Percentiles rank a stretch among this genome's conserved stretches.
These are phyloP conservation scores for Pouteria campechiana DNA, from an alignment of 179 eudicot species.

Conservation along the genomic window DNA sequence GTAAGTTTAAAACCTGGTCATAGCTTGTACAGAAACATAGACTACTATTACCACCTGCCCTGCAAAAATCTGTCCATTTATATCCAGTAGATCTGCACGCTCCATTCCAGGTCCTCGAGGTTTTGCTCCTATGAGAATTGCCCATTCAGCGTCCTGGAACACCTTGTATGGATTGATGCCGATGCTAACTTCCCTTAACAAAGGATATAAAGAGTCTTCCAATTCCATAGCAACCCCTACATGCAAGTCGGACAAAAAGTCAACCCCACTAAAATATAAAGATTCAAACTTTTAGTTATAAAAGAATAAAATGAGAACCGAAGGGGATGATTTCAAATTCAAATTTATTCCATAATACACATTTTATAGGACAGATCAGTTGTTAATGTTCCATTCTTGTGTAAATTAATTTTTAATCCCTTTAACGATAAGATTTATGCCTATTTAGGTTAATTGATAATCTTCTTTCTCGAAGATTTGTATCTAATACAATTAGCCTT, in stretches of 20 bases:
- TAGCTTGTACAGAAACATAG: background rate
- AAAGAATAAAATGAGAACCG: background rate
- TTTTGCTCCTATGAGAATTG: conserved; percentile 93
- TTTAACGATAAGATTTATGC: no score
- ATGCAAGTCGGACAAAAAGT: no score
- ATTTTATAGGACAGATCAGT: no score
- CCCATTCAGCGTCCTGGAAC: conserved; percentile 94
- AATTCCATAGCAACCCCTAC: conserved; percentile 99
- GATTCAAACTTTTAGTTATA: background rate
- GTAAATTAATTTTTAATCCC: no score
- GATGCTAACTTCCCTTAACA: conserved; percentile 85
- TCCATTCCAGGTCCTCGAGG: conserved; percentile 99
- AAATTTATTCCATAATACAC: no score
- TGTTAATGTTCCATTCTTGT: no score
- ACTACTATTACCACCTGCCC: conserved; percentile 38
- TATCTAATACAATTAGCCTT: no score
- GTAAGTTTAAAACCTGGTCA: background rate
- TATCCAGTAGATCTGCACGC: conserved; percentile 75
- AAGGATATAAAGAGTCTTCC: conserved; percentile 85
- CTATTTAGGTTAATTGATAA: no score
- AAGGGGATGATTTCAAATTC: background rate
- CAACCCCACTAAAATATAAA: no score
- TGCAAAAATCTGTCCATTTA: conserved; percentile 84
- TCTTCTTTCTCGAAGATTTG: no score
- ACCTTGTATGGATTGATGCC: conserved; percentile 88